Percentiles rank a stretch among this genome's conserved stretches.
Conservation (phyloP, 116 monocot species). For the Dioscorea cayenensis region DNA sequence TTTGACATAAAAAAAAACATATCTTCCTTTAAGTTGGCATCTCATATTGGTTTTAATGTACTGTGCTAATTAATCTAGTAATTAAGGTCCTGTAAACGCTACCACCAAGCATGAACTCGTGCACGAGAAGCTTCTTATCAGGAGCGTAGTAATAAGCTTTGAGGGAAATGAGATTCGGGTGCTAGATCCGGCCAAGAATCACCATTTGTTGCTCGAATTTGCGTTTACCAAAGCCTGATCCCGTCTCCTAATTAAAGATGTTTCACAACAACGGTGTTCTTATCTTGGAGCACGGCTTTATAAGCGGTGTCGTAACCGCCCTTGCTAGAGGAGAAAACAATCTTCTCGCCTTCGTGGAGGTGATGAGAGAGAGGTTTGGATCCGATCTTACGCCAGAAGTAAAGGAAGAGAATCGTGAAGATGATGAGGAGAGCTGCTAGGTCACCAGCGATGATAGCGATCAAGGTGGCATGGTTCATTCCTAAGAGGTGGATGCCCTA, state of each 20-base stretch:
- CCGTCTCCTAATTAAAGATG: slow-evolving; percentile 45
- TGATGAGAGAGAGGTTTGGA: slow-evolving; percentile 18
- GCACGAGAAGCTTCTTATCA: slow-evolving; percentile 90
- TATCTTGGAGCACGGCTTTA: slow-evolving; percentile 79
- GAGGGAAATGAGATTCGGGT: slow-evolving; percentile 65
- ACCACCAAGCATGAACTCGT: slow-evolving; percentile 84
- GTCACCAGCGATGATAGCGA: slow-evolving; percentile 68
- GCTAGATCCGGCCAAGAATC: slow-evolving; percentile 43
- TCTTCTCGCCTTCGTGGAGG: slow-evolving; percentile 79
- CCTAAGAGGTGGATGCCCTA: slow-evolving; percentile 13
- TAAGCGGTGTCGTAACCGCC: slow-evolving; percentile 82
- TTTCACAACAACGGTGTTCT: slow-evolving; percentile 69
- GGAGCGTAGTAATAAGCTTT: slow-evolving; percentile 78
- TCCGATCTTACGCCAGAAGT: slow-evolving; percentile 75
- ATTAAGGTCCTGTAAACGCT: too few species aligned
- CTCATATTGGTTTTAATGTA: too few species aligned
- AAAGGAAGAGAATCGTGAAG: slow-evolving; percentile 64
- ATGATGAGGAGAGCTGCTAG: slow-evolving; percentile 50
- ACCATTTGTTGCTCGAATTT: slow-evolving; percentile 81
- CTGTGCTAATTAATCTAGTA: too few species aligned
- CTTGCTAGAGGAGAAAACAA: slow-evolving; percentile 80
- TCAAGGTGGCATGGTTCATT: slow-evolving; percentile 60
- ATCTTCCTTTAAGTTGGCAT: too few species aligned
- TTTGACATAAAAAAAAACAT: too few species aligned
- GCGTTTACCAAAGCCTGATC: slow-evolving; percentile 25